Evolutionary conservation across 2,329 filamentous ascomycete genomes (phyloP), one percentile per base, ranked within the genome.

Genomic region (Myriosclerotinia duriaeana): DNA sequence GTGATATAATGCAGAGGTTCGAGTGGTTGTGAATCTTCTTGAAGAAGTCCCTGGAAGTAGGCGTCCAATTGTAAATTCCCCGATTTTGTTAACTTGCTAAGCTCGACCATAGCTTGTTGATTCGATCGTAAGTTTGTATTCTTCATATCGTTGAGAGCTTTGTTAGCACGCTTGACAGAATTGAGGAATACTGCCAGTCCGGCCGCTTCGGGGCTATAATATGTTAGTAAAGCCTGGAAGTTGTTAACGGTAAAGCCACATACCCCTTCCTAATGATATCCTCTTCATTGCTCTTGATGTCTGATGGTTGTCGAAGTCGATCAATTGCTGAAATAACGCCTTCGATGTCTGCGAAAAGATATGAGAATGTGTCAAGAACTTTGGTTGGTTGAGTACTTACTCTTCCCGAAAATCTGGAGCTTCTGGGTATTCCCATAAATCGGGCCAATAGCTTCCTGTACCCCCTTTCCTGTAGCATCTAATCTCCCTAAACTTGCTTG

Each of bases 1-100:
- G 93, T 97, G 73, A 97, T 89, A 75, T 89, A 97, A 78, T 97
- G 91, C 54, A 99, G 81, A 9, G 95, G 93, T 76, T 99, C 95
- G 60, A 98, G 85, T 3, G 90, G 86, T 61, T 86, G 86, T 17
- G 91, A 89, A 50, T 93, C 92, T 72, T 96, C 91, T 69, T 84
- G 85, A 54, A 99, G 80, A 64, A 93, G 83, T 67, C 89, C 88
- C 69, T 93, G 87, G 75, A 97, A 96, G 65, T 94, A 85, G 66
- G 87, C 87, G 78, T 98, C 93, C 42, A 99, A 82, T 76, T 96
- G 92, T 15, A 87, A 85, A 71, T 90, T 93, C 34, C 93, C 95
- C 5, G 87, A 86, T 73, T 89, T 90, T 68, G 97, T 82, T 46
- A 99, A 82, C 12, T 87, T 85, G 64, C 86, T 89, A 65, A 97